Conservation (phyloP, 805 yeast species). For the Sugiyamaella boreocaroliniensis region DNA sequence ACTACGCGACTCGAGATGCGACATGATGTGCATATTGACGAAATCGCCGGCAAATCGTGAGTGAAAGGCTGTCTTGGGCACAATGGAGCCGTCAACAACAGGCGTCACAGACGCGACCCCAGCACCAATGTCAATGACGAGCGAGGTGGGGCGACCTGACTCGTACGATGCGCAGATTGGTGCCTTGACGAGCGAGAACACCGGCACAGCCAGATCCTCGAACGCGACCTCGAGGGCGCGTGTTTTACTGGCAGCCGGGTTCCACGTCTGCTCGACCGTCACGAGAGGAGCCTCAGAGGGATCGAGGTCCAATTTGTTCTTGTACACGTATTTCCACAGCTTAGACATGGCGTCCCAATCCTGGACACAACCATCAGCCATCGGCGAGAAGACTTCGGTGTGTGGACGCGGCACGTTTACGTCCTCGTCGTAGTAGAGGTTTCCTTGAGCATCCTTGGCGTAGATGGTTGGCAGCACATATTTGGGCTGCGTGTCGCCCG, state of each 20-base stretch:
- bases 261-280: conserved; percentile 64
- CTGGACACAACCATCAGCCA: conserved; percentile 32
- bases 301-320: conserved; percentile 41
- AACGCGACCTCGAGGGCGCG: conserved; percentile 66
- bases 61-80: conserved; percentile 38
- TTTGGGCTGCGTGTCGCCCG: conserved; percentile 86
- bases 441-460: conserved; percentile 32
- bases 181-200: conserved; percentile 65
- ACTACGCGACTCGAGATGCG: conserved; percentile 37
- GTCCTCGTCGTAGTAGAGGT: conserved; percentile 31
- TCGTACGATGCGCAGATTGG: conserved; percentile 55
- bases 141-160: conserved; percentile 61
- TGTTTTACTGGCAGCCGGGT: conserved; percentile 48
- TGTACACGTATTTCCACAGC: conserved; percentile 63
- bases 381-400: conserved; percentile 30
- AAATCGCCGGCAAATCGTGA: conserved; percentile 67
- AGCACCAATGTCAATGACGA: conserved; percentile 77
- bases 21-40: conserved; percentile 55
- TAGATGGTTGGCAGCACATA: conserved; percentile 65
- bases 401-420: conserved; percentile 35
- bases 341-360: conserved; percentile 63
- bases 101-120: conserved; percentile 53
- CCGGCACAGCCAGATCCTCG: conserved; percentile 66
- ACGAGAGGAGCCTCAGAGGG: conserved; percentile 60
- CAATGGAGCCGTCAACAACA: conserved; percentile 48